phyloP scores from a whole-genome alignment of 1,284 basidiomycete genomes.

The Austroboletus sp. region DNA sequence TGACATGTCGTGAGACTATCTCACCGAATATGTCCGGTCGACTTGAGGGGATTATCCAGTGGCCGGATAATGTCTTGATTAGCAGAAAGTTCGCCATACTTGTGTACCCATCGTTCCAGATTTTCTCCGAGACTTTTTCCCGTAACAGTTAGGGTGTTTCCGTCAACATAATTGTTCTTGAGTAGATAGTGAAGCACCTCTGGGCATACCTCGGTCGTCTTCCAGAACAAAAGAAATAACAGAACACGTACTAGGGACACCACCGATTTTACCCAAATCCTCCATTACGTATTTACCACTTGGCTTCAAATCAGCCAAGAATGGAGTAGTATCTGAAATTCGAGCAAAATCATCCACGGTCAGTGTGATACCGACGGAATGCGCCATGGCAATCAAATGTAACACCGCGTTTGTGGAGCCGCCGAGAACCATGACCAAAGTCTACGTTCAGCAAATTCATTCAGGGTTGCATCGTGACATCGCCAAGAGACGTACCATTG shows the following conservation, averaged over 20 bases:
- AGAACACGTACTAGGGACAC: constrained; percentile 67
- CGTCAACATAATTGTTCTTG: constrained; percentile 78
- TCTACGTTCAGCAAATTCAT: constrained; percentile 39
- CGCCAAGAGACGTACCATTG: constrained; percentile 57
- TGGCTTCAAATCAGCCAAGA: constrained; percentile 86
- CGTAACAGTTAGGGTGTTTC: constrained; percentile 82
- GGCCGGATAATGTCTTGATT: constrained; percentile 81
- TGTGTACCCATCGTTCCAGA: constrained; percentile 74
- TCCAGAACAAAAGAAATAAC: constrained; percentile 2
- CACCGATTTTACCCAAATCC: constrained; percentile 82
- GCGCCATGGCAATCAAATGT: constrained; percentile 85
- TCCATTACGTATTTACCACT: constrained; percentile 89
- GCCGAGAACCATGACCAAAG: constrained; percentile 88
- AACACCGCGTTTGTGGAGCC: constrained; percentile 91
- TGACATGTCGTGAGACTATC: constrained; percentile 15
- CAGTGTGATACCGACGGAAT: constrained; percentile 78
- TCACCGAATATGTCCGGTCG: constrained; percentile 80
- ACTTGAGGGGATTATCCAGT: constrained; percentile 79
- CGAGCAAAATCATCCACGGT: constrained; percentile 82
- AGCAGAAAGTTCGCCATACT: constrained; percentile 64
- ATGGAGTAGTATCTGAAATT: constrained; percentile 79
- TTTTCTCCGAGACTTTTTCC: constrained; percentile 85
- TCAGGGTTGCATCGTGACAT: constrained; percentile 11
- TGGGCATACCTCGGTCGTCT: constrained; percentile 30
- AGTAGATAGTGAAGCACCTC: constrained; percentile 78